phyloP scores from a whole-genome alignment of 106 monocot genomes.

The Posidonia australis region DNA sequence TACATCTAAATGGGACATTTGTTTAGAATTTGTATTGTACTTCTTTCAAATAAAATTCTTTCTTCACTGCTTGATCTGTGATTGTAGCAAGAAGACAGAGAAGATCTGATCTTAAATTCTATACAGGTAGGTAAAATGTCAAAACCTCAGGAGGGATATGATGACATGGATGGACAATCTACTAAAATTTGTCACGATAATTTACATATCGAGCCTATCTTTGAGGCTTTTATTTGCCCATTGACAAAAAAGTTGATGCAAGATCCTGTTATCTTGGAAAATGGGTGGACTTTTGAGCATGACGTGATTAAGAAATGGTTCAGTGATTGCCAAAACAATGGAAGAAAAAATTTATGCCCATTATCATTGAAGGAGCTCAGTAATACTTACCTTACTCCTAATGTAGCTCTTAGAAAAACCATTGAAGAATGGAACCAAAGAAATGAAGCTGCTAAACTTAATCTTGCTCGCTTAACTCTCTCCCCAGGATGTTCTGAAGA shows the following conservation, averaged over 20 bases:
- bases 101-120: no score
- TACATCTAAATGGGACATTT: no score
- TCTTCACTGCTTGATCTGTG: no score
- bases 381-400: conserved; percentile 58
- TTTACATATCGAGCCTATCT: conserved; percentile 54
- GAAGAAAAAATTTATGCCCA: conserved; percentile 59
- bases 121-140: no score
- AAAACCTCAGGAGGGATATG: no score
- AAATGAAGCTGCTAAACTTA: conserved; percentile 4
- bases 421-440: conserved; percentile 13
- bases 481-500: background rate
- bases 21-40: no score
- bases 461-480: background rate
- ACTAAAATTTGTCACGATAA: conserved; percentile 45
- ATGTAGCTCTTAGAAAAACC: conserved; percentile 56
- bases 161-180: conserved; percentile 12
- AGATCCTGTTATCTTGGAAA: conserved; percentile 76
- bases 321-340: conserved; percentile 53
- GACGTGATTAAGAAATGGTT: conserved; percentile 85
- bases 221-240: conserved; percentile 77
- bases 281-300: conserved; percentile 75
- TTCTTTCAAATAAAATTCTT: no score
- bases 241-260: conserved; percentile 77
- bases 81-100: no score
- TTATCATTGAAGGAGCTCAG: conserved; percentile 52